Conservation (phyloP, 768 basidiomycete genomes). For the Boletus patriciae region DNA sequence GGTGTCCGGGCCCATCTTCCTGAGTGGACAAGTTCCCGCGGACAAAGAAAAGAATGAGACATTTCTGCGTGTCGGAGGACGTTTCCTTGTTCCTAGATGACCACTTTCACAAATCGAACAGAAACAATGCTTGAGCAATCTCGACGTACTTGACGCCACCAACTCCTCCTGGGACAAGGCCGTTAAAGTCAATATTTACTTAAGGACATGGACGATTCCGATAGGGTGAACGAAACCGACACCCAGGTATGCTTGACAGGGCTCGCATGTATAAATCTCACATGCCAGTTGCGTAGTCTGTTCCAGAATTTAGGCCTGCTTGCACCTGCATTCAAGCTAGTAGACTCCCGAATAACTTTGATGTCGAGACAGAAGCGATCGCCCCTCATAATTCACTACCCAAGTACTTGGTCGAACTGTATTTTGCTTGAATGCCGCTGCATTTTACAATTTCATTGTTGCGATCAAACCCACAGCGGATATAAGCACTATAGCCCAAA, state of each 20-base stretch:
- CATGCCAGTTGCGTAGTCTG: slow-evolving; percentile 30
- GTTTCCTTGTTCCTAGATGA: not conserved
- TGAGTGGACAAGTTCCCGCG: slow-evolving; percentile 60
- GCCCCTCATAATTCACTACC: slow-evolving; percentile 35
- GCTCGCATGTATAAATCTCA: not conserved
- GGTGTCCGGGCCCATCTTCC: slow-evolving; percentile 56
- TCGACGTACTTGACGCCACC: slow-evolving; percentile 54
- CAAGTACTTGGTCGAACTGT: not conserved
- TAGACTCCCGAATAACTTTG: slow-evolving; percentile 64
- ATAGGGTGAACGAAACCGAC: slow-evolving; percentile 57
- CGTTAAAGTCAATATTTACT: slow-evolving; percentile 56
- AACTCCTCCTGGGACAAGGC: slow-evolving; percentile 63
- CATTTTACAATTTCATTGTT: not conserved
- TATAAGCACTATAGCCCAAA: not conserved
- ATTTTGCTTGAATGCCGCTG: not conserved
- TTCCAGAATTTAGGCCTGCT: slow-evolving; percentile 64
- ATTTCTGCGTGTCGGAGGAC: slow-evolving; percentile 46
- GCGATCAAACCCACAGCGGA: not conserved
- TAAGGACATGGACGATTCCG: slow-evolving; percentile 62
- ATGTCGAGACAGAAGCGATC: slow-evolving; percentile 73
- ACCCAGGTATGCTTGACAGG: slow-evolving; percentile 41
- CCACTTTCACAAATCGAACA: slow-evolving; percentile 25
- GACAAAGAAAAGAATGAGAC: slow-evolving; percentile 50
- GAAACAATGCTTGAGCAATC: slow-evolving; percentile 58
- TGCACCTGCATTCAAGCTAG: slow-evolving; percentile 76